phyloP scores from a whole-genome alignment of 768 basidiomycete genomes.

The Russula compacta region DNA sequence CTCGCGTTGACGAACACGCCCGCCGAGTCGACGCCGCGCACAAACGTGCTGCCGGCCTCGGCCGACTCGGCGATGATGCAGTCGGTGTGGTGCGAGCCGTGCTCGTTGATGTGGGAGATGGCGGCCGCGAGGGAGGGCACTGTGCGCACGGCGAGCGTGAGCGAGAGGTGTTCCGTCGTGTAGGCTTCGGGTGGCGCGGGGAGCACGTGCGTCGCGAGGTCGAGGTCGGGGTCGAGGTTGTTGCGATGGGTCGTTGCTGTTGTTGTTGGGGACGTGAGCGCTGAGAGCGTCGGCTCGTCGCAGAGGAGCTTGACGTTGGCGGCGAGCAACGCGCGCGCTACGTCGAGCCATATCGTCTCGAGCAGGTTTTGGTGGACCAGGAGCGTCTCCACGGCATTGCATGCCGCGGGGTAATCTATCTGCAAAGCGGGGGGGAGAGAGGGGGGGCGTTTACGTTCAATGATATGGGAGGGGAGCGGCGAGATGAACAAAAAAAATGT shows the following conservation, averaged over 20 bases:
- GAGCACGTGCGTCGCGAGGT: constrained; percentile 38
- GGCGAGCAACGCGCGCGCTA: constrained; percentile 63
- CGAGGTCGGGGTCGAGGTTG: too few species aligned
- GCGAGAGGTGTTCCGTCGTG: constrained; percentile 79
- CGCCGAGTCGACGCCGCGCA: constrained; percentile 82
- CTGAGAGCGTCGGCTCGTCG: constrained; percentile 53
- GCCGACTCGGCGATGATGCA: constrained; percentile 80
- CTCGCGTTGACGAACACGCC: constrained; percentile 93
- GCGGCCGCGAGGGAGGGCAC: constrained; percentile 67
- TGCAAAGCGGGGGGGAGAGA: constrained; percentile 26
- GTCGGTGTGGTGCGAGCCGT: constrained; percentile 95
- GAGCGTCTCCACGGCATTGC: constrained; percentile 87
- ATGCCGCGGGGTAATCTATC: constrained; percentile 93
- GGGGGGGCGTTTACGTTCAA: too few species aligned
- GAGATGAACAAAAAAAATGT: not conserved
- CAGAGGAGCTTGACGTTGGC: constrained; percentile 73
- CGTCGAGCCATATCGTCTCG: constrained; percentile 66
- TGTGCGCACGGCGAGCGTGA: constrained; percentile 71
- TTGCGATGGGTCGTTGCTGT: constrained; percentile 23
- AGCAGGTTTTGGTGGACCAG: constrained; percentile 73
- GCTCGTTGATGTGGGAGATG: constrained; percentile 81
- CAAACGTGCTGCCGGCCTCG: constrained; percentile 58
- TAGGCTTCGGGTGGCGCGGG: constrained; percentile 58
- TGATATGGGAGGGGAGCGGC: not conserved
- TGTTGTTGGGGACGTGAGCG: constrained; percentile 36